These are phyloP conservation scores for Melanogaster broomeanus DNA, from an alignment of 768 basidiomycete species.

Conservation along the genomic window DNA sequence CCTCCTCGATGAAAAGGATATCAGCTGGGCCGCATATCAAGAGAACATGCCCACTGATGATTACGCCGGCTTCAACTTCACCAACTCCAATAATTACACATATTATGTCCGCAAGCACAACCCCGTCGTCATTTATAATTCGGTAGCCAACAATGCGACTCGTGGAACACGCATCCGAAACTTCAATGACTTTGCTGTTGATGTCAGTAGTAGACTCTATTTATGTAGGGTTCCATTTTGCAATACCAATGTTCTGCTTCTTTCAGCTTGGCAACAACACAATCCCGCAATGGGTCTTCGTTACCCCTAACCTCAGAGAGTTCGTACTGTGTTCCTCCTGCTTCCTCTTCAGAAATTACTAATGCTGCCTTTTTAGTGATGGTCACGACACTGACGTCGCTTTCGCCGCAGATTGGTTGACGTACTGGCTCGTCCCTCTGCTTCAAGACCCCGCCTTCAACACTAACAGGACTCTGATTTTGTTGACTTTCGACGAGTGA, in stretches of 20 bases:
- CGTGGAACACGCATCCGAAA: constrained; percentile 51
- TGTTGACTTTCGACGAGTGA: constrained; percentile 64
- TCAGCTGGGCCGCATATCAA: constrained; percentile 63
- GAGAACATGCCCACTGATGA: constrained; percentile 57
- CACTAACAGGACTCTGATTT: constrained; percentile 51
- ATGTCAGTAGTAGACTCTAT: constrained; percentile 39
- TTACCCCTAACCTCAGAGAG: constrained; percentile 56
- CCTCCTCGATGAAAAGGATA: constrained; percentile 53
- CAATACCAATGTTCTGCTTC: neutral
- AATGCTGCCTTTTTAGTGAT: constrained; percentile 40
- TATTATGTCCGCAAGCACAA: constrained; percentile 59
- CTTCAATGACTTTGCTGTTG: constrained; percentile 62
- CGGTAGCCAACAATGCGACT: constrained; percentile 41
- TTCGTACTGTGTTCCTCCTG: constrained; percentile 3
- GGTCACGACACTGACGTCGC: constrained; percentile 58
- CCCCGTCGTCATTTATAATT: constrained; percentile 52
- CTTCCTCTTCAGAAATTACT: neutral
- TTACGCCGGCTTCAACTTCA: constrained; percentile 41
- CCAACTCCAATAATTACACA: constrained; percentile 34
- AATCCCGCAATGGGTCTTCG: constrained; percentile 58
- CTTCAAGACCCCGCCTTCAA: constrained; percentile 55
- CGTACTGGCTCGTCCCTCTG: constrained; percentile 52
- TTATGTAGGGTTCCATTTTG: neutral
- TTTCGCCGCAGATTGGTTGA: constrained; percentile 47
- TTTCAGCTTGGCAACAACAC: constrained; percentile 36